Conservation (phyloP, 352 stramenopile species). For the Phytophthora citrophthora region DNA sequence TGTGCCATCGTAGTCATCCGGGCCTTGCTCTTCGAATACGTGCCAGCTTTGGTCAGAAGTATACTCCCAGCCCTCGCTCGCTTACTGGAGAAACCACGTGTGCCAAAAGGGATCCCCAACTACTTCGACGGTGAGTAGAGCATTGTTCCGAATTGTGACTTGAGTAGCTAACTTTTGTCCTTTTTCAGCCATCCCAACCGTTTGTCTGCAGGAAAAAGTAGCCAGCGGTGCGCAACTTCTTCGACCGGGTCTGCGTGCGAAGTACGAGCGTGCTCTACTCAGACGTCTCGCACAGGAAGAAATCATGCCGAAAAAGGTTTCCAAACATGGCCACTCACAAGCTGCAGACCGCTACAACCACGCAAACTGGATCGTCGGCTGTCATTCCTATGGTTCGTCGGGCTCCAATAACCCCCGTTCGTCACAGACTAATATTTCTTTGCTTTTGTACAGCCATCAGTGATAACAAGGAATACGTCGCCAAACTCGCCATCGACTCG, state of each 20-base stretch:
- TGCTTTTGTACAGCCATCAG: slow-evolving; percentile 55
- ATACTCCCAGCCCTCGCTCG: slow-evolving; percentile 62
- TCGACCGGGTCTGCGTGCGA: slow-evolving; percentile 43
- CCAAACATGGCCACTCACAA: slow-evolving; percentile 35
- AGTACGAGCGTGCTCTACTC: slow-evolving; percentile 55
- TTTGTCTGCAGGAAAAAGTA: slow-evolving; percentile 60
- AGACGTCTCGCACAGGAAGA: slow-evolving; percentile 28
- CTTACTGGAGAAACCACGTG: slow-evolving; percentile 60
- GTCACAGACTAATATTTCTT: neutral
- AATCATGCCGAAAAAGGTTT: slow-evolving; percentile 5
- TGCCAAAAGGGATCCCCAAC: slow-evolving; percentile 74
- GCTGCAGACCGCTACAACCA: slow-evolving; percentile 61
- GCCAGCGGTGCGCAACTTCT: slow-evolving; percentile 33
- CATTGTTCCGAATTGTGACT: neutral
- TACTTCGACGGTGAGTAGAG: slow-evolving; percentile 75
- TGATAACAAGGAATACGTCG: slow-evolving; percentile 86
- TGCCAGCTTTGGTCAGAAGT: slow-evolving; percentile 61
- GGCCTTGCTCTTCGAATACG: slow-evolving; percentile 73
- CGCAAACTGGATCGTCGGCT: slow-evolving; percentile 72
- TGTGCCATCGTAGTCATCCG: slow-evolving; percentile 58
- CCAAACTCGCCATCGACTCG: slow-evolving; percentile 78
- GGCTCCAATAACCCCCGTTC: neutral
- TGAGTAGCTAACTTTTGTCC: slow-evolving; percentile 6
- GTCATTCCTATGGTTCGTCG: slow-evolving; percentile 69
- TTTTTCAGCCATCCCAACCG: slow-evolving; percentile 58